A percentile compares a stretch with the other conserved stretches of the same genome.
Conservation (phyloP, 2,329 filamentous ascomycete species). For the Curvularia hawaiiensis region DNA sequence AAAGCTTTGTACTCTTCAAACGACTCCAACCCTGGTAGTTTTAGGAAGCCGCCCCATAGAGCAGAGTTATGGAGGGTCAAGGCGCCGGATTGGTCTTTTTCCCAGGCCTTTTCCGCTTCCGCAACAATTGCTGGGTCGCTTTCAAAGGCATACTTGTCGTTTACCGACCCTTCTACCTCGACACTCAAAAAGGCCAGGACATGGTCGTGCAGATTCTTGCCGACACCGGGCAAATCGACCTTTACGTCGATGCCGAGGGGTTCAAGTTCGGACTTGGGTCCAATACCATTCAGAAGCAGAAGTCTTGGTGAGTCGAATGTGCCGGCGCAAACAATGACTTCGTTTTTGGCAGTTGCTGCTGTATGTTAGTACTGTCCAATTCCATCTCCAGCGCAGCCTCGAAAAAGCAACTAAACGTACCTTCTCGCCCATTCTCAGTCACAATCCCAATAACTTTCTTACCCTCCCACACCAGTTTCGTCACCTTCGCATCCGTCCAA, state of each 20-base stretch:
- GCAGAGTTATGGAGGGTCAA: conserved; percentile 50
- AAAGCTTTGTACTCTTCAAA: conserved; percentile 53
- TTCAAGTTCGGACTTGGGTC: conserved; percentile 50
- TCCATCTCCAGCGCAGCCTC: neutral
- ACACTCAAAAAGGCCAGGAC: conserved; percentile 54
- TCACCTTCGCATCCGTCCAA: conserved; percentile 55
- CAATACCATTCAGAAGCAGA: conserved; percentile 57
- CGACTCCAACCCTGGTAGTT: conserved; percentile 49
- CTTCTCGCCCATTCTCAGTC: conserved; percentile 35
- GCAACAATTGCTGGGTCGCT: conserved; percentile 38
- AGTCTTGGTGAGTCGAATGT: conserved; percentile 47
- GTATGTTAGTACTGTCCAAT: neutral
- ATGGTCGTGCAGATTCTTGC: conserved; percentile 55
- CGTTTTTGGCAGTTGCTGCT: conserved; percentile 36
- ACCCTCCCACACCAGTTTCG: conserved; percentile 35
- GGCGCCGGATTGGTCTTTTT: conserved; percentile 41
- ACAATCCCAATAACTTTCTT: conserved; percentile 37
- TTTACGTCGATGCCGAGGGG: conserved; percentile 50
- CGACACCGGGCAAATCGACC: conserved; percentile 50
- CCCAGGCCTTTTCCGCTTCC: conserved; percentile 53
- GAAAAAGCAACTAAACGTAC: conserved; percentile 24
- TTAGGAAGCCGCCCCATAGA: conserved; percentile 61
- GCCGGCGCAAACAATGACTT: conserved; percentile 43
- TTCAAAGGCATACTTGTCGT: conserved; percentile 51
- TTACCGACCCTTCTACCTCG: conserved; percentile 42